These are phyloP conservation scores for Phoenix roebelenii DNA, from an alignment of 176 grass and related monocot species.

Conservation along the genomic window DNA sequence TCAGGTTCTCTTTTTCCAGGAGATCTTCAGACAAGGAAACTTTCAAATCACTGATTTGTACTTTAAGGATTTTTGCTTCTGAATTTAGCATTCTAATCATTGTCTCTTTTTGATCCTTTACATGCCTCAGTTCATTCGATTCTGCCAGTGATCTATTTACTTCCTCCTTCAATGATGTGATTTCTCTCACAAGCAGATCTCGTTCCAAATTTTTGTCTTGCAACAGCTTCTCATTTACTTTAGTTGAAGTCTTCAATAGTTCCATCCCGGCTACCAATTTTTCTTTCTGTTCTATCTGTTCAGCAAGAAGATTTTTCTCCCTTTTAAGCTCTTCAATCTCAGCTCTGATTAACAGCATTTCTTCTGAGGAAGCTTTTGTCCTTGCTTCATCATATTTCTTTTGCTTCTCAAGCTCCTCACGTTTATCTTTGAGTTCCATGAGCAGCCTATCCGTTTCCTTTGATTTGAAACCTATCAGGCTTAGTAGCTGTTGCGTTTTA, in stretches of 20 bases:
- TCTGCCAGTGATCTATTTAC: constrained; percentile 39
- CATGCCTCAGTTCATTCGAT: constrained; percentile 28
- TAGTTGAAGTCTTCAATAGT: constrained; percentile 6
- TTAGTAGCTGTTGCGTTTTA: constrained; percentile 69
- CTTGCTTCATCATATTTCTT: constrained; percentile 50
- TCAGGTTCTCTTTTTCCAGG: constrained; percentile 56
- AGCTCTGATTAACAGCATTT: constrained; percentile 37
- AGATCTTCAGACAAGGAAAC: constrained; percentile 43
- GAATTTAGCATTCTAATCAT: constrained; percentile 42
- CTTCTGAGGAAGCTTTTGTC: constrained; percentile 44
- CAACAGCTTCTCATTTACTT: constrained; percentile 40
- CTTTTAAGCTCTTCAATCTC: constrained; percentile 42
- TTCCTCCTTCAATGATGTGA: constrained; percentile 39
- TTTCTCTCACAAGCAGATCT: constrained; percentile 42
- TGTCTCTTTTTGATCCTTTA: constrained; percentile 45
- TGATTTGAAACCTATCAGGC: constrained; percentile 74
- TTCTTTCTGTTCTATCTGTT: constrained; percentile 25
- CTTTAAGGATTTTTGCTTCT: constrained; percentile 44
- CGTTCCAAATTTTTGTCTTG: constrained; percentile 49
- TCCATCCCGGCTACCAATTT: constrained; percentile 29
- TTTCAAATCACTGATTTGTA: constrained; percentile 42
- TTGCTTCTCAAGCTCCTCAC: constrained; percentile 45
- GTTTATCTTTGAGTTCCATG: constrained; percentile 53
- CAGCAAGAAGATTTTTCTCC: constrained; percentile 47
- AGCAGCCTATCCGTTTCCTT: constrained; percentile 56